A percentile compares a stretch with the other conserved stretches of the same genome.
Conservation (phyloP, 2,329 filamentous ascomycete genomes). For the Ophiostoma ips region DNA sequence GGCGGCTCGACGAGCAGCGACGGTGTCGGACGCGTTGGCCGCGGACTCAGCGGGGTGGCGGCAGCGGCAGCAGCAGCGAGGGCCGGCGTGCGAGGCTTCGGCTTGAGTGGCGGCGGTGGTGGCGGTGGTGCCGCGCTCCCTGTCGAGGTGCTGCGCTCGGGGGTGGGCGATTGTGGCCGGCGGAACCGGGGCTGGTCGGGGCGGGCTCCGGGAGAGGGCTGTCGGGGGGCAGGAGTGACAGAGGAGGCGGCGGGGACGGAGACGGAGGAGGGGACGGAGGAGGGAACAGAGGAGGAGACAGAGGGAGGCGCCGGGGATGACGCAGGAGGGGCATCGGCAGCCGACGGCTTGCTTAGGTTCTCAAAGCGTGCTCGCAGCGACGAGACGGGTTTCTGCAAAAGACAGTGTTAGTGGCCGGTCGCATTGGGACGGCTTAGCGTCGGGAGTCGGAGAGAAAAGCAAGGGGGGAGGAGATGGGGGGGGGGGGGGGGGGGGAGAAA, state of each 20-base stretch:
- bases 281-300: neutral
- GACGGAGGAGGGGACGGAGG: neutral
- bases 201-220: constrained; percentile 12
- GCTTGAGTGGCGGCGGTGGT: constrained; percentile 21
- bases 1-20: constrained; percentile 57
- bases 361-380: constrained; percentile 72
- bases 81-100: constrained; percentile 22
- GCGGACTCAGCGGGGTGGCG: constrained; percentile 27
- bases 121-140: constrained; percentile 13
- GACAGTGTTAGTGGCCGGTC: neutral
- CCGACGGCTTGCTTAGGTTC: constrained; percentile 49
- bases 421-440: too few species aligned
- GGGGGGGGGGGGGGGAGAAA: neutral
- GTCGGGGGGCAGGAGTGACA: neutral
- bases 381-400: constrained; percentile 58
- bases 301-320: constrained; percentile 5
- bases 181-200: constrained; percentile 25
- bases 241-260: constrained; percentile 6
- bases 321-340: constrained; percentile 18
- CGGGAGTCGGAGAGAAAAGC: too few species aligned
- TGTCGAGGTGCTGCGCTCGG: constrained; percentile 21
- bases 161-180: constrained; percentile 16
- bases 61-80: neutral
- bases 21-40: constrained; percentile 35
- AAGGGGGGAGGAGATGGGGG: too few species aligned